These are phyloP conservation scores for Eucalyptus paniculata DNA, from an alignment of 345 rosid species.

Conservation along the genomic window DNA sequence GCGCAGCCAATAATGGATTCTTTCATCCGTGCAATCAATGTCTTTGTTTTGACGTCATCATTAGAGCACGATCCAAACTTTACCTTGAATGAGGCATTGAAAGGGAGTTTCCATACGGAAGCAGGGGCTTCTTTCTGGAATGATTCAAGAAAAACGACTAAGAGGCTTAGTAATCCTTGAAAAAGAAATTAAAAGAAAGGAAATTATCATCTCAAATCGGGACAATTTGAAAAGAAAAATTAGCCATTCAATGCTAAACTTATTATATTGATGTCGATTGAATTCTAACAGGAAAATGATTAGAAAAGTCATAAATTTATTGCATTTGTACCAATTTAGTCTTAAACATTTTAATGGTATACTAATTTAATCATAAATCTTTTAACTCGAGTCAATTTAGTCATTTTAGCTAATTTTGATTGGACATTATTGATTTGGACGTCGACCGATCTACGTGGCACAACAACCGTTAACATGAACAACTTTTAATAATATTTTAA, in stretches of 20 bases:
- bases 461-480: rapidly evolving
- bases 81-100: background rate
- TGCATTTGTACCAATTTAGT: no score
- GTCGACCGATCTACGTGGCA: no score
- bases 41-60: background rate
- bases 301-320: no score
- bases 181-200: background rate
- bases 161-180: background rate
- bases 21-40: background rate
- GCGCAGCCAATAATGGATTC: background rate
- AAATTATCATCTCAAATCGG: background rate
- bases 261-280: background rate
- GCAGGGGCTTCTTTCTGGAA: background rate
- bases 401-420: no score
- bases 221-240: background rate
- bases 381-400: no score
- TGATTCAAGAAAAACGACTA: background rate
- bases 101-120: background rate
- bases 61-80: background rate
- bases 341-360: no score
- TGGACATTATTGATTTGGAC: no score
- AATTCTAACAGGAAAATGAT: no score
- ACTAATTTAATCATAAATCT: no score
- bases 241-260: background rate
- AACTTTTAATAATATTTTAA: no score